A percentile compares a stretch with the other conserved stretches of the same genome.
Conservation (phyloP, 2,329 filamentous ascomycete genomes). For the Fusarium concolor region DNA sequence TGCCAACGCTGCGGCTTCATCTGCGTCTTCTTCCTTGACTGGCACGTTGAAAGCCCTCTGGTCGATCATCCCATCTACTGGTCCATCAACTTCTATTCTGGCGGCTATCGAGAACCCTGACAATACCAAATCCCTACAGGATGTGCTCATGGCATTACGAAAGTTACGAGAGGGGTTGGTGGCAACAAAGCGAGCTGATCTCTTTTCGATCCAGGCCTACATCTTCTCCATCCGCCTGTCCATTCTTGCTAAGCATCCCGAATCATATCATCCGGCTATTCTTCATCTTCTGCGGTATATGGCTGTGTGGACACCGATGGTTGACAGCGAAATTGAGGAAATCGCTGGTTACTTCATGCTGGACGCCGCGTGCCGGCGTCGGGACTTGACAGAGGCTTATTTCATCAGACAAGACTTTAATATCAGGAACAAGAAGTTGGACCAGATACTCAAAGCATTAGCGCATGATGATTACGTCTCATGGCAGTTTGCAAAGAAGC, state of each 20-base stretch:
- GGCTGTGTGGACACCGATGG: slow-evolving; percentile 75
- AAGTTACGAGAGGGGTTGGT: slow-evolving; percentile 93
- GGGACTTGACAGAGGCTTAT: slow-evolving; percentile 79
- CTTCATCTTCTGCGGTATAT: slow-evolving; percentile 80
- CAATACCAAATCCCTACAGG: slow-evolving; percentile 73
- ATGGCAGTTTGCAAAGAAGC: slow-evolving; percentile 77
- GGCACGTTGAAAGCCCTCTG: slow-evolving; percentile 16
- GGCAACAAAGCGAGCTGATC: slow-evolving; percentile 78
- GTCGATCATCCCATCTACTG: slow-evolving; percentile 24
- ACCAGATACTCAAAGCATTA: slow-evolving; percentile 75
- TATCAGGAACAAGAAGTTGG: slow-evolving; percentile 75
- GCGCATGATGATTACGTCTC: slow-evolving; percentile 84
- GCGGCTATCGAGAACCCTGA: slow-evolving; percentile 40
- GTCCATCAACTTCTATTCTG: slow-evolving; percentile 27
- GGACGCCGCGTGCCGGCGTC: slow-evolving; percentile 87
- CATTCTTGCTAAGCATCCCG: slow-evolving; percentile 82
- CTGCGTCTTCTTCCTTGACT: slow-evolving; percentile 18
- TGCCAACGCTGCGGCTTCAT: not conserved
- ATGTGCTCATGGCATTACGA: slow-evolving; percentile 84
- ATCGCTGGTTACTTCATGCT: slow-evolving; percentile 85
- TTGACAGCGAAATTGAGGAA: slow-evolving; percentile 79
- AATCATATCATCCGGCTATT: slow-evolving; percentile 91
- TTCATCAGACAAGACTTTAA: slow-evolving; percentile 70
- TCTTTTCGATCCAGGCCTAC: slow-evolving; percentile 89
- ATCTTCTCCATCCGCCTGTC: slow-evolving; percentile 90